phyloP scores from a whole-genome alignment of 2,329 filamentous ascomycete species.

The Colletotrichum gigasporum region DNA sequence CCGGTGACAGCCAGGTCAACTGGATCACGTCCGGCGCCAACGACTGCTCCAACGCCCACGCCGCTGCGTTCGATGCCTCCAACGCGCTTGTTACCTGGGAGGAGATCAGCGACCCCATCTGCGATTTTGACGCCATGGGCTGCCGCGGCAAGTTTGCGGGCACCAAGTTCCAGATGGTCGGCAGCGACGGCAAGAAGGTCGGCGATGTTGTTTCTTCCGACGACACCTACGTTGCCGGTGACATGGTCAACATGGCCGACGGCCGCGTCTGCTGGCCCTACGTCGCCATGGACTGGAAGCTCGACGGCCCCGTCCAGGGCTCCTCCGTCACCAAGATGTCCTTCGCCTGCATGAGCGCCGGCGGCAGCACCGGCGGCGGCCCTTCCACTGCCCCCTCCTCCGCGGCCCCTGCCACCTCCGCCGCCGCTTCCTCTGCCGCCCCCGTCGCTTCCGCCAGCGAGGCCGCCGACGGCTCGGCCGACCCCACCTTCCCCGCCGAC shows the following conservation, averaged over 20 bases:
- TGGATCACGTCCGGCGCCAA: constrained; percentile 62
- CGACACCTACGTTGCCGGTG: constrained; percentile 68
- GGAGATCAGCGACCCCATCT: constrained; percentile 64
- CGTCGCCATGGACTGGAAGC: constrained; percentile 63
- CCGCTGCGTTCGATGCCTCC: constrained; percentile 60
- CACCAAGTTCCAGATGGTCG: constrained; percentile 67
- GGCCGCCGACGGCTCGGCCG: constrained; percentile 8
- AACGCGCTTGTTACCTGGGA: constrained; percentile 69
- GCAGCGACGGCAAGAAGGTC: constrained; percentile 58
- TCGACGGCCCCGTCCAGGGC: constrained; percentile 42
- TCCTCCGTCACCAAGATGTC: constrained; percentile 54
- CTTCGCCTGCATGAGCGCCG: constrained; percentile 56
- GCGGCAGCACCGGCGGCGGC: constrained; percentile 49
- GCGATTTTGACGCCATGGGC: constrained; percentile 66
- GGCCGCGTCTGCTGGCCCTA: constrained; percentile 71
- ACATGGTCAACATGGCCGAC: constrained; percentile 69
- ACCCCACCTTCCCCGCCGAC: not conserved
- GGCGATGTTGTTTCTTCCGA: constrained; percentile 59
- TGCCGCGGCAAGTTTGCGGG: constrained; percentile 68
- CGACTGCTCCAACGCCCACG: constrained; percentile 68
- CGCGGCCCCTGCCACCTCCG: not conserved
- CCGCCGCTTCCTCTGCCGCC: not conserved
- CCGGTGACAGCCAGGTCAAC: constrained; percentile 67
- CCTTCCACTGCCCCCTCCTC: constrained; percentile 39
- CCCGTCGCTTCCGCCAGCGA: not conserved